Evolutionary conservation across 257 asterid species (phyloP).

Genomic region (Leonotis leonurus): DNA sequence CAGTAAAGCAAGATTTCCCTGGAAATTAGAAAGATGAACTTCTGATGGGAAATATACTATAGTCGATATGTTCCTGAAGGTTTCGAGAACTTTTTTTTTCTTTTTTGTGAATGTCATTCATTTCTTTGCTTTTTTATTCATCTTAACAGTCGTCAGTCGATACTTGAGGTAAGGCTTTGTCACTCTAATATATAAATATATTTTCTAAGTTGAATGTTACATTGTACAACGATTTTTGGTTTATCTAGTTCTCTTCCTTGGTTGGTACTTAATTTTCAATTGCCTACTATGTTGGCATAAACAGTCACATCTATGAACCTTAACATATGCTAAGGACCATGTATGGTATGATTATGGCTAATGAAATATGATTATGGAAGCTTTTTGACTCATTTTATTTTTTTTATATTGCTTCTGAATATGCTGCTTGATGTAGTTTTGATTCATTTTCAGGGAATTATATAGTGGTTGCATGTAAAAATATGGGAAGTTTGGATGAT

Average conservation of each 20-base stretch:
- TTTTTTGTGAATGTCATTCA: too few relatives aligned
- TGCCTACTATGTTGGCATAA: background rate
- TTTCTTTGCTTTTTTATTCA: too few relatives aligned
- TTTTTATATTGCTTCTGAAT: slow-evolving; percentile 1
- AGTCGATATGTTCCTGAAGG: too few relatives aligned
- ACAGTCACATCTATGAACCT: background rate
- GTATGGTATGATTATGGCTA: background rate
- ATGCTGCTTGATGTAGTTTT: background rate
- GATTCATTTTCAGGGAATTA: background rate
- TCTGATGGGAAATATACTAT: too few relatives aligned
- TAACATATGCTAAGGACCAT: background rate
- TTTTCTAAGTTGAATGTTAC: background rate
- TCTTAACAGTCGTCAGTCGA: too few relatives aligned
- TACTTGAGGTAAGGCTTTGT: too few relatives aligned
- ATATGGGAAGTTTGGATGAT: background rate
- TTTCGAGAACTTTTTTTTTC: too few relatives aligned
- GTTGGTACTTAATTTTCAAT: background rate
- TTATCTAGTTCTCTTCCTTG: background rate
- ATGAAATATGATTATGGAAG: background rate
- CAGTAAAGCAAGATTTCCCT: too few relatives aligned
- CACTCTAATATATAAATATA: too few relatives aligned
- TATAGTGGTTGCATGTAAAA: background rate
- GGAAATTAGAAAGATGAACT: too few relatives aligned
- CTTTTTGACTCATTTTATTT: background rate
- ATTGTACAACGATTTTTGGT: background rate